Evolutionary conservation across 108 stramenopile genomes (phyloP), one percentile per base, ranked within the genome.

Genomic region (Stephanodiscus triporus): DNA sequence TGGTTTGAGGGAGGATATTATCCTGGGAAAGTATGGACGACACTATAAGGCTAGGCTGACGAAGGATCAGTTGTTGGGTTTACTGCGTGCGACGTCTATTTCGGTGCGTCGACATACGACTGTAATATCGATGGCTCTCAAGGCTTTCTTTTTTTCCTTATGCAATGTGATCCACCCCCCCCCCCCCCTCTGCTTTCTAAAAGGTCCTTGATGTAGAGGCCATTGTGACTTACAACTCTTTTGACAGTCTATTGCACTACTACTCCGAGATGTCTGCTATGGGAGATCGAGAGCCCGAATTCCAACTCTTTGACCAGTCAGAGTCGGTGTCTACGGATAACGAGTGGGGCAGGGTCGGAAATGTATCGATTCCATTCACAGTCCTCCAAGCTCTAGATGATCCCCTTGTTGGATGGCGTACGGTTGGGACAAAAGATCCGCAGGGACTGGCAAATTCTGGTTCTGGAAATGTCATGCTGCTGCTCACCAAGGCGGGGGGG

Each of bases 381-480:
- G 84, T 94, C 0, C 47, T 94, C 0, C 93, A 94, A 45, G 89
- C 93, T 9, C 64, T 91, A 2, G 93, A 94, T 59, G 93, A 94
- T 68, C 93, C 93, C 0, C 68, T 94, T 6, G 68, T 90, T 9
- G 87, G 90, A 30, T 94, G 90, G 90, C 72, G 83, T 64, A 84
- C 89, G 10, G 65, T 90, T 0, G 91, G 91, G 17, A 73, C 84
- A 11, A 79, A 77, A 64, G 75, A 86, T 61, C 89, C 86, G 1
- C 43, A 73, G 23, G 86, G 76, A 26, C 65, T 94, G 20, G 88
- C 84, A 0, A 61, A 81, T 47, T 84, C 82, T 32, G 91, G 89
- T 40, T 77, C 77, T 20, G 93, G 91, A 0, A 85, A 91, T 68
- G 30, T 89, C 4, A 80, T 94, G 70, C 36, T 94, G 17, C 49